Evolutionary conservation across 495 filamentous ascomycete genomes (phyloP), one percentile per base, ranked within the genome.

Genomic region (Aspergillus taichungensis): DNA sequence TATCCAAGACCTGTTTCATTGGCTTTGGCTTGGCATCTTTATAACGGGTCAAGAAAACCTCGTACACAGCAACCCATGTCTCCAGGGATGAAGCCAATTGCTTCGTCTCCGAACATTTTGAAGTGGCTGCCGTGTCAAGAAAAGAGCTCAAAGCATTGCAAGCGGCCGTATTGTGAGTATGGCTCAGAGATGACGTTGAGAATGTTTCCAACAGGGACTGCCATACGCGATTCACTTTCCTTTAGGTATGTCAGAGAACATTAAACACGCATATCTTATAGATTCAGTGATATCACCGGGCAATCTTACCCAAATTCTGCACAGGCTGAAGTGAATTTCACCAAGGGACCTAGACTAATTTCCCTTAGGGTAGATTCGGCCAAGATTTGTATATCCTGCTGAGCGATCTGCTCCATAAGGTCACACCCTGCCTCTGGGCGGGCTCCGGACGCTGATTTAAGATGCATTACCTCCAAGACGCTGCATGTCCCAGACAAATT

Each of bases 1-100:
- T 72, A 51, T 77, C 68, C 37, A 94, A 61, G 0, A 90, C 69
- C 50, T 87, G 82, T 56, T 81, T 80, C 74, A 89, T 75, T 28
- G 85, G 81, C 42, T 88, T 83, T 24, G 82, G 74, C 46, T 83
- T 83, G 31, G 83, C 76, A 51, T 80, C 77, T 50, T 91, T 84
- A 49, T 79, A 87, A 64, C 79, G 83, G 45, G 80, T 73, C 48
- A 94, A 66, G 51, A 80, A 91, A 40, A 85, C 78, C 10, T 80
- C 64, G 55, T 92, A 87, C 4, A 85, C 59, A 35, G 69, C 64
- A 9, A 71, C 52, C 64, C 82, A 85, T 8, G 72, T 69, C 11
- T 57, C 52, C 14, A 76, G 55, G 10, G 73, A 72, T 28, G 77
- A 77, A 8, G 70, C 59, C 27, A 77, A 30, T 40, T 58, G 38